These are phyloP conservation scores for Encephalitozoon cuniculi DNA, from an alignment of 371 early-diverging fungal species.

Conservation along the genomic window DNA sequence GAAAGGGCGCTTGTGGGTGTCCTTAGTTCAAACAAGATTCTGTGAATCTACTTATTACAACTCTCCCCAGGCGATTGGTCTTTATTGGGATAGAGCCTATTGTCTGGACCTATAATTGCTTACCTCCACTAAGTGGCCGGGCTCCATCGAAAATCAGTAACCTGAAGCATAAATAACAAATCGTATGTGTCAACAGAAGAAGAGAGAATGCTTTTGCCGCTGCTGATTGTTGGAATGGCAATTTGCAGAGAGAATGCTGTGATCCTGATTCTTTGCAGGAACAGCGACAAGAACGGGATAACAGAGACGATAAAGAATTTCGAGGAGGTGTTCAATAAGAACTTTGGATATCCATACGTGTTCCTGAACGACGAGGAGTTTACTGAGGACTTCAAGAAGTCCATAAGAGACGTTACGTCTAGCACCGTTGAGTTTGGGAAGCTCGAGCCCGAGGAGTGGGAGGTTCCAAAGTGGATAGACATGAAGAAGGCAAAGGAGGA, in stretches of 20 bases:
- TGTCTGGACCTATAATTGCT: neutral
- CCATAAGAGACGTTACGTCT: constrained; percentile 56
- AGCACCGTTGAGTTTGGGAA: constrained; percentile 64
- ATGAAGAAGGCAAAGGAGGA: constrained; percentile 63
- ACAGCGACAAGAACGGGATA: constrained; percentile 68
- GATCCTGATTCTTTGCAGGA: constrained; percentile 63
- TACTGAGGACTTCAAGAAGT: constrained; percentile 67
- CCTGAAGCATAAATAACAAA: neutral
- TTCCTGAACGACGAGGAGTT: constrained; percentile 67
- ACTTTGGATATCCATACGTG: constrained; percentile 75
- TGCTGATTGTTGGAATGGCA: neutral
- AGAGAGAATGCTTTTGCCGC: neutral
- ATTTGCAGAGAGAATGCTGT: constrained; percentile 56
- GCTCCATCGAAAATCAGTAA: neutral
- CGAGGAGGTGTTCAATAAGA: constrained; percentile 71
- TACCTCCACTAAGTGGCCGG: neutral
- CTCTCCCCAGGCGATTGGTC: neutral
- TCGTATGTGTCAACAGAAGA: neutral
- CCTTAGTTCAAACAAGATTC: neutral
- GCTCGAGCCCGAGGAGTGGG: constrained; percentile 70
- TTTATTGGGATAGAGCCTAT: neutral
- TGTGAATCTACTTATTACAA: neutral
- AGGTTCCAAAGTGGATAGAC: constrained; percentile 71
- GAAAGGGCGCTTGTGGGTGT: neutral
- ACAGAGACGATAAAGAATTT: constrained; percentile 66